A percentile compares a stretch with the other conserved stretches of the same genome.
phyloP scores from a whole-genome alignment of 2,329 filamentous ascomycete species.

The Seiridium cupressi region DNA sequence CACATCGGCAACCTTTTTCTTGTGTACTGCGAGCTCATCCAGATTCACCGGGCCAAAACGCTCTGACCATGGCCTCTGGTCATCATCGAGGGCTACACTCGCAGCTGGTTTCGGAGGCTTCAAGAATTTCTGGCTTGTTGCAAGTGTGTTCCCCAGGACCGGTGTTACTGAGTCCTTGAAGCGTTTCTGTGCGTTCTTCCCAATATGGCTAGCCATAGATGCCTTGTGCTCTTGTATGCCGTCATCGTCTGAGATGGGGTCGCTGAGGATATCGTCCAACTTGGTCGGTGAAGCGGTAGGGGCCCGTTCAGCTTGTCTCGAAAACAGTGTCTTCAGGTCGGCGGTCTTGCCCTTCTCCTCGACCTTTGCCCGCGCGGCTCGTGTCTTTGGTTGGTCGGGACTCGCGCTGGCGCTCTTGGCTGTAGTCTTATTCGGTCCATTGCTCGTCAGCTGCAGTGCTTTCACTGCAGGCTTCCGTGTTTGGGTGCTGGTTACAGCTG shows the following conservation, averaged over 20 bases:
- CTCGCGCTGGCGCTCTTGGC: constrained; percentile 41
- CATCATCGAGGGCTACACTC: constrained; percentile 39
- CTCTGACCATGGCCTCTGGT: constrained; percentile 81
- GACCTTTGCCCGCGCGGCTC: constrained; percentile 30
- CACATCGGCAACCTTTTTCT: constrained; percentile 88
- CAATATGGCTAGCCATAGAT: constrained; percentile 52
- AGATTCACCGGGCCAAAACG: constrained; percentile 73
- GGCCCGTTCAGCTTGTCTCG: constrained; percentile 55
- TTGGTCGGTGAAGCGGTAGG: constrained; percentile 29
- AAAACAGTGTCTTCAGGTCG: constrained; percentile 59
- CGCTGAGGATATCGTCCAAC: constrained; percentile 50
- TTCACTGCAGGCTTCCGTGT: constrained; percentile 19
- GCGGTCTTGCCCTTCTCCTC: constrained; percentile 53
- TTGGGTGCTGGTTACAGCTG: constrained; percentile 14
- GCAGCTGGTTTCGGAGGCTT: constrained; percentile 35
- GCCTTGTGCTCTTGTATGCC: constrained; percentile 51
- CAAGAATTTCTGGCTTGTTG: constrained; percentile 52
- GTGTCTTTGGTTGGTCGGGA: constrained; percentile 39
- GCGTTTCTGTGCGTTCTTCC: constrained; percentile 54
- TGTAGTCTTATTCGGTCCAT: constrained; percentile 19
- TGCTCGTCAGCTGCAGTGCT: constrained; percentile 22
- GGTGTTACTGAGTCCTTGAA: constrained; percentile 35
- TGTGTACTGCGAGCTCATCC: constrained; percentile 89
- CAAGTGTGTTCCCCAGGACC: constrained; percentile 17
- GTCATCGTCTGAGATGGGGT: constrained; percentile 61